A percentile compares a stretch with the other conserved stretches of the same genome.
Conservation (phyloP, 140 eudicot genomes). For the Cichorium intybus region DNA sequence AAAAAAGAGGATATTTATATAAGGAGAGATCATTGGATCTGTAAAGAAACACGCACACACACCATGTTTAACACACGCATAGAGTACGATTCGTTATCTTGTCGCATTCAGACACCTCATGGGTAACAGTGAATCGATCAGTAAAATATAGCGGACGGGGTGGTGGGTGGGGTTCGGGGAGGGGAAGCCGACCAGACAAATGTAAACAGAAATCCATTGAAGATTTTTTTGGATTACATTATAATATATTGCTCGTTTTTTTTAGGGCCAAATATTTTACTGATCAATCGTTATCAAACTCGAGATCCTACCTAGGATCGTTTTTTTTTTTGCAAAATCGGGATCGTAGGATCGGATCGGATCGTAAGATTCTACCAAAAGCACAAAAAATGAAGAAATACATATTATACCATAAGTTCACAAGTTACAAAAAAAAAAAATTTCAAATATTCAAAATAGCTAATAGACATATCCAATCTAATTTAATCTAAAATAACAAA, state of each 20-base stretch:
- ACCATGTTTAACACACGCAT: constrained; percentile 27
- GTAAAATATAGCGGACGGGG: constrained; percentile 12
- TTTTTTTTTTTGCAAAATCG: too few species aligned
- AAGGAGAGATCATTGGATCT: constrained; percentile 32
- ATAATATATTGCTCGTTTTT: constrained; percentile 1
- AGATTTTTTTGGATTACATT: background rate
- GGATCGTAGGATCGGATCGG: too few species aligned
- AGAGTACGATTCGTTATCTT: constrained; percentile 49
- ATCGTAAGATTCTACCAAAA: too few species aligned
- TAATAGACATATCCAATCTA: too few species aligned
- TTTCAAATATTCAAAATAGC: too few species aligned
- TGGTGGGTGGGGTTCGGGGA: constrained; percentile 7
- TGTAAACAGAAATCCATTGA: constrained; percentile 19
- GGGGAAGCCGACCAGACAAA: constrained; percentile 31
- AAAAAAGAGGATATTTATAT: background rate
- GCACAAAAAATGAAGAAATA: too few species aligned
- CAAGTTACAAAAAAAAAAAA: too few species aligned
- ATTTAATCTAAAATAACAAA: too few species aligned
- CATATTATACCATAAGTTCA: too few species aligned
- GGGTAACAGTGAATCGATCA: constrained; percentile 5
- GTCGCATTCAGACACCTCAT: constrained; percentile 38
- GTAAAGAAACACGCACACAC: constrained; percentile 19
- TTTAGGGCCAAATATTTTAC: background rate
- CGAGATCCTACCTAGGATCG: too few species aligned
- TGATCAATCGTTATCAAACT: background rate